Evolutionary conservation across 768 basidiomycete genomes (phyloP).

Genomic region (Coprinopsis sp.): DNA sequence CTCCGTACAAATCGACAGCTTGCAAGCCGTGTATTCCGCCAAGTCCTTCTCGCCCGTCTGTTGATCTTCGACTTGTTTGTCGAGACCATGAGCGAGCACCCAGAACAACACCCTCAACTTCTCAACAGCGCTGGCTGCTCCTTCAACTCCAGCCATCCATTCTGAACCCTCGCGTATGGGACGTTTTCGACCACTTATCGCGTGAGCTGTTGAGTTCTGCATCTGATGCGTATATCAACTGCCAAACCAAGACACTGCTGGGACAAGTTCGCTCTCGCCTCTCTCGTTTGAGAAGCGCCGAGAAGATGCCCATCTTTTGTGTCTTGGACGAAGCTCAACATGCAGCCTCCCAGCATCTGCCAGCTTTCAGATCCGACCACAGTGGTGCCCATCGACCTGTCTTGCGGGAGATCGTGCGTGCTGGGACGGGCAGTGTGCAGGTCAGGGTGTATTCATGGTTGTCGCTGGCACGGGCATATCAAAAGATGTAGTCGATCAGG

Average conservation of each 20-base stretch:
- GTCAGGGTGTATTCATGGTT: slow-evolving; percentile 38
- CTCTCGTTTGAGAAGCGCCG: slow-evolving; percentile 13
- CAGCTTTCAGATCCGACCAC: slow-evolving; percentile 35
- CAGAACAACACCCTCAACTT: neutral
- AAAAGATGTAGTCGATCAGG: slow-evolving; percentile 40
- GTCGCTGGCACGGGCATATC: slow-evolving; percentile 44
- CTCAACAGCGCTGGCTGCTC: slow-evolving; percentile 36
- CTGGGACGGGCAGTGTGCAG: slow-evolving; percentile 37
- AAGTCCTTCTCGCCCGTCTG: slow-evolving; percentile 37
- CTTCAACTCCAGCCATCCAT: slow-evolving; percentile 38
- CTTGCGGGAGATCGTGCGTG: slow-evolving; percentile 38
- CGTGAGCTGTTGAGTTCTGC: slow-evolving; percentile 28
- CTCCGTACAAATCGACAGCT: slow-evolving; percentile 34
- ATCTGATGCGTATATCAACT: slow-evolving; percentile 32
- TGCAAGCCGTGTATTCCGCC: slow-evolving; percentile 32
- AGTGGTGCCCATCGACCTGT: slow-evolving; percentile 32
- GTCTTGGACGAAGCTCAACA: slow-evolving; percentile 44
- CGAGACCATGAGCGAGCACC: slow-evolving; percentile 23
- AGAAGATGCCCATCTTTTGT: slow-evolving; percentile 35
- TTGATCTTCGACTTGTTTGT: slow-evolving; percentile 36
- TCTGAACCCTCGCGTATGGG: slow-evolving; percentile 32
- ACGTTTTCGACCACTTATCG: slow-evolving; percentile 37
- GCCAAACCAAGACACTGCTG: slow-evolving; percentile 28
- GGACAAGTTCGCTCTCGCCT: slow-evolving; percentile 23
- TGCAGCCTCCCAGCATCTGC: slow-evolving; percentile 34